These are phyloP conservation scores for Backusella psychrophila DNA, from an alignment of 192 early-diverging fungal species.

Conservation along the genomic window DNA sequence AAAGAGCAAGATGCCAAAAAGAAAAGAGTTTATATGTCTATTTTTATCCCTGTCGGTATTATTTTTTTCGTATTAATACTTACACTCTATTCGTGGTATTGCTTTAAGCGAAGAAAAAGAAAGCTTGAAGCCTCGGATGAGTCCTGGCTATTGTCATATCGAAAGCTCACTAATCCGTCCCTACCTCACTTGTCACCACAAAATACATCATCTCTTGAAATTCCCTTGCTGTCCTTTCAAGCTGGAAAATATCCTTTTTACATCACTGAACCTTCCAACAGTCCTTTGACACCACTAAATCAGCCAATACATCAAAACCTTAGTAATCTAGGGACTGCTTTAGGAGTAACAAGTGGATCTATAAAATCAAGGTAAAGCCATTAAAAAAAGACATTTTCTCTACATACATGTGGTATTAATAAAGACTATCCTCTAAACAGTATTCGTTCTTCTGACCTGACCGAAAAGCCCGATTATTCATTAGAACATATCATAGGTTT, in stretches of 20 bases:
- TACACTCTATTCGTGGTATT: neutral
- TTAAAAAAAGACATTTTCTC: neutral
- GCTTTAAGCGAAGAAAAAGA: neutral
- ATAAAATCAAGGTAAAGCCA: neutral
- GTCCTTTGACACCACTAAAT: neutral
- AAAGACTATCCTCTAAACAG: neutral
- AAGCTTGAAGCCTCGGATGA: neutral
- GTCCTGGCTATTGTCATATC: neutral
- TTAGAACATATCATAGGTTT: neutral
- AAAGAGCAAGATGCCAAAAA: neutral
- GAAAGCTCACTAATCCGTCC: neutral
- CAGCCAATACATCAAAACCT: neutral
- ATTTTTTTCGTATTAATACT: neutral
- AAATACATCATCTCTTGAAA: neutral
- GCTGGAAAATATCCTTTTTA: neutral
- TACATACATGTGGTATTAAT: neutral
- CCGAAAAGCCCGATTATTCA: neutral
- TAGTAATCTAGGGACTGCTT: neutral
- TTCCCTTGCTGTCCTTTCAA: neutral
- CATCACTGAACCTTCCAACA: neutral
- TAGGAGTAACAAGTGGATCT: neutral
- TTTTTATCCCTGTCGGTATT: constrained; percentile 14
- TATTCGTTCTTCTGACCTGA: neutral
- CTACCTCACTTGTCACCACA: neutral
- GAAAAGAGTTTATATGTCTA: neutral